Evolutionary conservation across 192 early-diverging fungal species (phyloP), one percentile per base, ranked within the genome.

Genomic region (Entomortierella beljakovae): DNA sequence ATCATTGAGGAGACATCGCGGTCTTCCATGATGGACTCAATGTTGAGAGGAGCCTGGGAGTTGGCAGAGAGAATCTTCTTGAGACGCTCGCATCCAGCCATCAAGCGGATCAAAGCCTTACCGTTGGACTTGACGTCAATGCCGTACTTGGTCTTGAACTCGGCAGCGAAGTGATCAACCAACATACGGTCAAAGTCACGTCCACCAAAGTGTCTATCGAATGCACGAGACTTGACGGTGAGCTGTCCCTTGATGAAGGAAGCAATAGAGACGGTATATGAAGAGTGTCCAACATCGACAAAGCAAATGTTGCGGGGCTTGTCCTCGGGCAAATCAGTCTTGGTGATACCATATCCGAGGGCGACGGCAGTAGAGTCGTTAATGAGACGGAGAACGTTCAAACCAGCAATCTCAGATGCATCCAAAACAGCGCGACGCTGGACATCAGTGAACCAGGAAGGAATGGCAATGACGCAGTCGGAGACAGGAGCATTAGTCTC

Each of bases 1-100:
- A 97, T 92, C 80, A 93, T 86, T 31, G 95, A 88, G 64, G 82
- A 87, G 33, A 97, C 96, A 87, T 99, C 97, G 57, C 93, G 88
- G 81, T 99, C 97, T 74, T 97, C 95, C 93, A 97, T 92, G 64
- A 99, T 88, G 68, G 93, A 96, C 86, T 99, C 97, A 43, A 99
- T 93, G 81, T 94, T 97, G 71, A 99, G 84, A 50, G 94, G 89
- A 26, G 97, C 93, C 61, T 93, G 88, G 40, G 91, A 77, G 89
- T 99, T 99, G 81, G 96, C 95, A 48, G 90, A 92, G 33, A 99
- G 87, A 28, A 98, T 89, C 91, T 99, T 99, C 92, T 99, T 99
- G 68, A 95, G 92, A 85, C 94, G 94, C 83, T 99, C 97, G 77
- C 88, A 88, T 56, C 89, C 96, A 53, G 93, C 90, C 52, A 93